Base-by-base conservation (phyloP, 345 rosid genomes). In the Mallotus nudiflorus region DNA sequence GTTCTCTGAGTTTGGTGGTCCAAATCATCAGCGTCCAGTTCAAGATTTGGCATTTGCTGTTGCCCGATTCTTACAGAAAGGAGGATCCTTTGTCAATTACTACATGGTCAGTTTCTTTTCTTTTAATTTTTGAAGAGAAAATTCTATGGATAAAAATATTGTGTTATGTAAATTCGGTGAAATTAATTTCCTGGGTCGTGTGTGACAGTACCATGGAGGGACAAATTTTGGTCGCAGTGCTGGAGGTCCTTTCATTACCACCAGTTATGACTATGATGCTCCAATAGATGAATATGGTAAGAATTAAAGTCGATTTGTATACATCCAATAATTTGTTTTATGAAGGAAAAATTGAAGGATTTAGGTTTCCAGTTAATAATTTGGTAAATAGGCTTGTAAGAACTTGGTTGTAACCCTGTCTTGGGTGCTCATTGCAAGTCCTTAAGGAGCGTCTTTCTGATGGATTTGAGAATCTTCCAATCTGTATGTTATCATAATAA, bases 171-270 rank as follows among this genome's bases (percentile, higher is more conserved):
- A 19, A 24, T 45, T 55, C 20, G 37, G 37, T 46, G 31, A 37
- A 56, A 71, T 44, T 62, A 35, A 50, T 60, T 48, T 78, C 45
- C 24, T 35, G 33, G 69, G 53, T 74, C 62, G 18, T 80, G 78
- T 67, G 51, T 67, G 84, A 81, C 85, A 96, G 99, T 96, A 88
- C 71, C 97, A 96, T 72, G 99, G 99, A 78, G 99, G 99, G 66
- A 96, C 99, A 67, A 96, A 92, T 82, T 96, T 96, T 54, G 98
- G 98, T 61, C 94, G 98, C 75, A 85, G 93, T 70, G 98, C 99
- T 49, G 99, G 98, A 68, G 99, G 99, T 71, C 98, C 98, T 39
- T 96, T 96, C 83, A 83, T 96, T 75, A 89, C 96, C 56, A 92
- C 99, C 45, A 96, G 99, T 84, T 96, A 96, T 45, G 99, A 96